Percentiles rank a stretch among this genome's conserved stretches.
Conservation (phyloP, 352 stramenopile genomes). For the Phytophthora pisi region DNA sequence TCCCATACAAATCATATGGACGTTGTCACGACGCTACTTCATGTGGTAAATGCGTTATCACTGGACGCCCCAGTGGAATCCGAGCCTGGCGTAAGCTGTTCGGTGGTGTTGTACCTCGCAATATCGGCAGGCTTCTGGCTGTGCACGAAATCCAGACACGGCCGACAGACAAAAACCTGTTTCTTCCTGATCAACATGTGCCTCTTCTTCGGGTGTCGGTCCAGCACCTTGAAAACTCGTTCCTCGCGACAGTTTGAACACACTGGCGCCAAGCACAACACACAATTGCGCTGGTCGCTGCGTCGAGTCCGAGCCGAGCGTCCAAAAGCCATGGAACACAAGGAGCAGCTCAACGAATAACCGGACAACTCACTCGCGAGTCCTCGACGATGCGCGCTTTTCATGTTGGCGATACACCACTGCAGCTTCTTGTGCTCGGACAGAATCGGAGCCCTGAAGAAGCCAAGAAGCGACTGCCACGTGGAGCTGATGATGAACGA, state of each 20-base stretch:
- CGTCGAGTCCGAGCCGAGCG: slow-evolving; percentile 24
- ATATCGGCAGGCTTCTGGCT: slow-evolving; percentile 32
- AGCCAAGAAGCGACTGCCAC: slow-evolving; percentile 34
- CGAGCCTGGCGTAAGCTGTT: slow-evolving; percentile 32
- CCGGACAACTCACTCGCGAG: slow-evolving; percentile 21
- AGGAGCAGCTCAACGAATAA: slow-evolving; percentile 24
- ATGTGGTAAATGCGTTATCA: slow-evolving; percentile 21
- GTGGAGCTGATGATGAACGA: slow-evolving; percentile 32
- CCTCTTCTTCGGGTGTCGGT: slow-evolving; percentile 30
- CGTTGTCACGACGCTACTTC: no score
- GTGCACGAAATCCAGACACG: slow-evolving; percentile 34
- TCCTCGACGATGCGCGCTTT: slow-evolving; percentile 22
- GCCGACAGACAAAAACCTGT: slow-evolving; percentile 25
- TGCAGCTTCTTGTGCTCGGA: slow-evolving; percentile 40
- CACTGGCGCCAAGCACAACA: slow-evolving; percentile 34
- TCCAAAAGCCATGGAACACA: slow-evolving; percentile 28
- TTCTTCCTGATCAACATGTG: slow-evolving; percentile 25
- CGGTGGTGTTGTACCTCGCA: slow-evolving; percentile 13
- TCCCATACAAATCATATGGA: no score
- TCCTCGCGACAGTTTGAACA: slow-evolving; percentile 37
- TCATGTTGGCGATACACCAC: slow-evolving; percentile 44
- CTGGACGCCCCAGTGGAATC: slow-evolving; percentile 22
- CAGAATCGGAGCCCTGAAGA: slow-evolving; percentile 29
- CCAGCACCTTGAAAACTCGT: slow-evolving; percentile 24
- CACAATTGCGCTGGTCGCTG: slow-evolving; percentile 29